A percentile compares a stretch with the other conserved stretches of the same genome.
Evolutionary conservation across 768 basidiomycete species (phyloP).

Genomic region (Suillus cothurnatus): DNA sequence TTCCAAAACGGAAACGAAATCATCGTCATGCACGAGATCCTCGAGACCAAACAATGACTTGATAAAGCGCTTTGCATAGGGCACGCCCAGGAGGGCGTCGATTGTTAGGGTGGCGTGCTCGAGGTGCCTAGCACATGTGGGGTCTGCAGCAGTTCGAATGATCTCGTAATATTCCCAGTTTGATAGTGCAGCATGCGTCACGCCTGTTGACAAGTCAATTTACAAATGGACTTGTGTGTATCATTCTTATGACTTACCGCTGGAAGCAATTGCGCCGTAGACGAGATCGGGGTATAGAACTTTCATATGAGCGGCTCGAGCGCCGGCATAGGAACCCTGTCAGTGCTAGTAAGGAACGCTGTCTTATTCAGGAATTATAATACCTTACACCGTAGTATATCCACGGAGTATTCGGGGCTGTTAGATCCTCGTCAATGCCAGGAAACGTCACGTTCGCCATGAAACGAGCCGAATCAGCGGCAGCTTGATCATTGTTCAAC

Average conservation of each 20-base stretch:
- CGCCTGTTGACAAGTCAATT: slow-evolving; percentile 45
- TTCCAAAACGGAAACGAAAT: slow-evolving; percentile 72
- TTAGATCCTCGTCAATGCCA: slow-evolving; percentile 70
- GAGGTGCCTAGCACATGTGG: slow-evolving; percentile 59
- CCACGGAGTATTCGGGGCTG: slow-evolving; percentile 77
- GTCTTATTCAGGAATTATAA: neutral
- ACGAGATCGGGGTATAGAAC: slow-evolving; percentile 87
- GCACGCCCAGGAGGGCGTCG: slow-evolving; percentile 58
- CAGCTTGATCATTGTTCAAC: slow-evolving; percentile 86
- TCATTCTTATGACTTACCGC: slow-evolving; percentile 48
- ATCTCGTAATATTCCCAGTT: slow-evolving; percentile 92
- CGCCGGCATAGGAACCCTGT: slow-evolving; percentile 90
- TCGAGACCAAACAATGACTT: slow-evolving; percentile 80
- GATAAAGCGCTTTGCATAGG: slow-evolving; percentile 49
- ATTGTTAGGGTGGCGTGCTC: slow-evolving; percentile 59
- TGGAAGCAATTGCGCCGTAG: slow-evolving; percentile 87
- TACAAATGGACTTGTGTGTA: neutral
- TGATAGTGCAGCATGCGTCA: slow-evolving; percentile 80
- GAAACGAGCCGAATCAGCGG: slow-evolving; percentile 91
- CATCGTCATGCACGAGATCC: slow-evolving; percentile 69
- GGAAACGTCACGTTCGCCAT: slow-evolving; percentile 79
- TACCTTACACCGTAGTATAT: slow-evolving; percentile 86
- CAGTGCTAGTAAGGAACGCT: neutral
- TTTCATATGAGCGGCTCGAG: slow-evolving; percentile 90
- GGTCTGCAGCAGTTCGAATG: slow-evolving; percentile 68